Evolutionary conservation across 164 flowering plant species (phyloP), one percentile per base, ranked within the genome.

Genomic region (Dillenia turbinata): DNA sequence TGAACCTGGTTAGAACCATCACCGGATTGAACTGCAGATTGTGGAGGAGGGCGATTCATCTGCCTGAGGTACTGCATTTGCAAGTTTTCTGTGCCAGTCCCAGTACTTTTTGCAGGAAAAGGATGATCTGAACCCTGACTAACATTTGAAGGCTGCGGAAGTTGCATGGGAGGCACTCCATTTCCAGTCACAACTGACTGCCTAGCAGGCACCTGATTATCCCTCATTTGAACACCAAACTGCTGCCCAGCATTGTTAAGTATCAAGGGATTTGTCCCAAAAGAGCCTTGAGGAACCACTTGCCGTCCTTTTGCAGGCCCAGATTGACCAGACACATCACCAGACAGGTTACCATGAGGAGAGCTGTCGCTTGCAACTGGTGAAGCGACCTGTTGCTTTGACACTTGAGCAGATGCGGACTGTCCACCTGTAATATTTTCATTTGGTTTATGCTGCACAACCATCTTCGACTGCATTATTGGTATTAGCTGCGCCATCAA

Each of bases 251-350:
- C 64, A 49, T 52, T 61, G 65, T 78, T 84, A 55, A 40, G 69
- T 12, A 62, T 44, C 6, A 76, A 71, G 57, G 79, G 57, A 68
- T 71, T 71, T 2, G 75, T 58, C n/a, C 80, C 71, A 75, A 83
- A 82, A 4, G 82, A 65, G 44, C 85, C 75, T 46, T 85, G 52
- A 17, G 86, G 54, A 71, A 70, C 77, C n/a, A 77, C 24, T 60
- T 75, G 89, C 66, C 85, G 78, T 12, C 80, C 73, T 77, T 85
- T 94, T 12, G 70, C 70, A 33, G 89, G 70, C 53, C 77, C 80
- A 64, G 92, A 82, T 69, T 79, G 92, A 33, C 86, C 88, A 67
- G 96, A 82, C n/a, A 79, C 73, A 62, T 94, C 96, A 73, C 84
- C 83, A 15, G 84, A 75, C 12, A 91, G 77, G 73, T 82, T 86